Evolutionary conservation across 768 basidiomycete species (phyloP), one percentile per base, ranked within the genome.

Genomic region (Sarcomyxa edulis): DNA sequence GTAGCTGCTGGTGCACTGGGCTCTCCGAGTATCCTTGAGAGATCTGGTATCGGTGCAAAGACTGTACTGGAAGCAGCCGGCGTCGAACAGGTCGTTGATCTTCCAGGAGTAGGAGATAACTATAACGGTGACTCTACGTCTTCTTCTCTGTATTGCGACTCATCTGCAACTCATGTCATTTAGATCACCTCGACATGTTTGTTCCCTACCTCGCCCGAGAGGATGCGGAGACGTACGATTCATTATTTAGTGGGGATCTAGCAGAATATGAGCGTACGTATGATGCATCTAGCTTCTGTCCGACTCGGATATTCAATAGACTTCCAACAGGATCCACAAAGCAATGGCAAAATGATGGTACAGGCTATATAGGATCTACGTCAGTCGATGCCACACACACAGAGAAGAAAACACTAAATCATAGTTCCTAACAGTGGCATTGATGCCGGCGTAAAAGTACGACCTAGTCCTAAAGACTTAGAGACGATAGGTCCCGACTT

Each of bases 291-390:
- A 14, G 15, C 19, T 32, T 34, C 2, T n/a, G 25, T 36, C 12
- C 42, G 7, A 32, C 32, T 29, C n/a, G n/a, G n/a, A n/a, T n/a
- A 5, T 39, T 5, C 20, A 2, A 48, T 32, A 23, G 47, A 30
- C 44, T 48, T 18, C n/a, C 27, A 6, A 20, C 18, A 60, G 58
- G 42, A 7, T 36, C 49, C 34, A 43, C 47, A 19, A 46, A 59
- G 6, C 40, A 51, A 22, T 69, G 64, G 64, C 35, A 31, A 2
- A 46, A 49, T 19, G 50, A 51, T 0, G 76, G 73, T 1, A 62
- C 51, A 22, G 76, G 78, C 2, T 49, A 72, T 28, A 60, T 82
- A 47, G 64, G 75, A 1, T 65, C 72, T 44, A 82, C 74, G 82
- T 80, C 21, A 8, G n/a, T n/a, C n/a, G n/a, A n/a, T n/a, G n/a